Conservation (phyloP, 331 rosid genomes). For the Saraca asoca region DNA sequence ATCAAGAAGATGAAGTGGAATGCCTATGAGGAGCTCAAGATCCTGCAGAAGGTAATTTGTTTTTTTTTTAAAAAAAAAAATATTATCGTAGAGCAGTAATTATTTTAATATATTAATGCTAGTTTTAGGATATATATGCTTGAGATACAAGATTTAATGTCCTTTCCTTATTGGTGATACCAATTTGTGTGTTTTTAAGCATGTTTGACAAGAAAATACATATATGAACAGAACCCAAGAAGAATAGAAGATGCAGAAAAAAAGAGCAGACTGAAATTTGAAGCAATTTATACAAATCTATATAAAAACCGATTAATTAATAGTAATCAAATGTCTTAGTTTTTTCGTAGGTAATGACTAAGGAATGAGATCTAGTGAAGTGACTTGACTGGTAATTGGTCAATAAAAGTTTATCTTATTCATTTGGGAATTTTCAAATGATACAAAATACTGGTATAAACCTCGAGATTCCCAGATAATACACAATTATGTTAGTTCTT, state of each 20-base stretch:
- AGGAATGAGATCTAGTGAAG: conserved; percentile 29
- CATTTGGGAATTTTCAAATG: conserved; percentile 18
- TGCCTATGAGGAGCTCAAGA: conserved; percentile 94
- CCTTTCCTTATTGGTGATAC: background rate
- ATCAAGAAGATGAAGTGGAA: conserved; percentile 98
- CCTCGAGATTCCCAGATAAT: conserved; percentile 40
- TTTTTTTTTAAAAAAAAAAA: background rate
- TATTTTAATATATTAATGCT: conserved; percentile 4
- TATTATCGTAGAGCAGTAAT: background rate
- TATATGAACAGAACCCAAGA: background rate
- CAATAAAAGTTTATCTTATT: background rate
- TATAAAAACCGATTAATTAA: background rate
- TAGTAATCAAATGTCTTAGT: conserved; percentile 21
- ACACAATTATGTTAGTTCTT: conserved; percentile 15
- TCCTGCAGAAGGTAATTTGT: conserved; percentile 83
- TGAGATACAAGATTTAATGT: background rate
- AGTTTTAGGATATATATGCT: background rate
- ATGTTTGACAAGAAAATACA: background rate
- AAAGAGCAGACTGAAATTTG: conserved; percentile 5
- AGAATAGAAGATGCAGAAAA: background rate
- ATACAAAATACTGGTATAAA: conserved; percentile 28
- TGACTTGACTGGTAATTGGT: conserved; percentile 36
- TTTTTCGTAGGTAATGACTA: conserved; percentile 15
- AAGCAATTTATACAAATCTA: background rate
- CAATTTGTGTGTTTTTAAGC: background rate